A percentile compares a stretch with the other conserved stretches of the same genome.
These are phyloP conservation scores for Oldenlandia corymbosa DNA, from an alignment of 257 asterid species.

Conservation along the genomic window DNA sequence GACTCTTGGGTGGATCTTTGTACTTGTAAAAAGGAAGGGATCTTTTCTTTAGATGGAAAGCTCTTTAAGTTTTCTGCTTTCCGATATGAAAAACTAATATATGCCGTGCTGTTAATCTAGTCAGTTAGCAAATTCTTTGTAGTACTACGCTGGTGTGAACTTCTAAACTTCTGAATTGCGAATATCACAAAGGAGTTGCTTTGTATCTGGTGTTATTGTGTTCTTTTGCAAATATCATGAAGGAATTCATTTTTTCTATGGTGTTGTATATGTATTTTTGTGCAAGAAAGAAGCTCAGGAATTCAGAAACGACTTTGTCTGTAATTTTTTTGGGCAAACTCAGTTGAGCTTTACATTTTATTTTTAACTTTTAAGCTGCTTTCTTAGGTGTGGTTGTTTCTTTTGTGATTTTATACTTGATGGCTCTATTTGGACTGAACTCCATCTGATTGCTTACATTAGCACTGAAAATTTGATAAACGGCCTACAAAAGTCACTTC, in stretches of 20 bases:
- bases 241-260: too few relatives aligned
- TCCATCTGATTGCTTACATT: too few relatives aligned
- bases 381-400: neutral
- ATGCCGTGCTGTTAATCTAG: neutral
- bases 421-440: too few relatives aligned
- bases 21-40: neutral
- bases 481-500: too few relatives aligned
- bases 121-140: neutral
- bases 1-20: neutral
- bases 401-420: neutral
- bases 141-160: neutral
- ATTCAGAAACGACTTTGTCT: too few relatives aligned
- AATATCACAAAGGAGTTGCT: neutral
- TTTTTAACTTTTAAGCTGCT: neutral
- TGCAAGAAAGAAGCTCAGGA: too few relatives aligned
- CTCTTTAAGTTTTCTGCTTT: neutral
- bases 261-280: too few relatives aligned
- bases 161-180: neutral
- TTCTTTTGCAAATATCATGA: too few relatives aligned
- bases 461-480: too few relatives aligned
- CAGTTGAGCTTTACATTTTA: neutral
- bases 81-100: neutral
- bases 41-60: neutral
- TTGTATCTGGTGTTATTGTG: too few relatives aligned
- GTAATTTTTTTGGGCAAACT: neutral